Evolutionary conservation across 257 asterid genomes (phyloP), one percentile per base, ranked within the genome.

Genomic region (Solanum pimpinellifolium): DNA sequence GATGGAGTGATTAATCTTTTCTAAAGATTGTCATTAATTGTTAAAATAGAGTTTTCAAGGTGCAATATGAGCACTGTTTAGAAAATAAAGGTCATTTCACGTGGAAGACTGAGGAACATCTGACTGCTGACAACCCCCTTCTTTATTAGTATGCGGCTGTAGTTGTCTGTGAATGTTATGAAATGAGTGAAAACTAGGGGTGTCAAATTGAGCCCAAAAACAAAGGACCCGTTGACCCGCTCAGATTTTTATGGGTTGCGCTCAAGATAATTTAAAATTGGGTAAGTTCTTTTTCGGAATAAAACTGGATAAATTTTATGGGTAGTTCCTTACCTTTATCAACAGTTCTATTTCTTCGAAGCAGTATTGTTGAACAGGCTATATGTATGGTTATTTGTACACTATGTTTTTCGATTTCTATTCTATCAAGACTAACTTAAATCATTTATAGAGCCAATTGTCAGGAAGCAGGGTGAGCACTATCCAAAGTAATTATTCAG

Each of bases 381-480:
- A 33, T 33, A 31, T 33, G 14, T 33, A 70, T 70, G 44, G 44
- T 21, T n/a, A 86, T 52, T 49, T 73, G 87, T 33, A 72, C 31
- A n/a, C 56, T 33, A 72, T 1, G 33, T 52, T 47, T 69, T 72
- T 72, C 21, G 12, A 73, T 27, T 70, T 86, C 59, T 49, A 27
- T 72, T 31, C 80, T 23, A 78, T 33, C 83, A 59, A 87, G 62
- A 87, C 89, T 88, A 86, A 90, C 89, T 86, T 59, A 69, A 42
- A 88, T 75, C 72, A 83, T 89, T 85, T 84, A 23, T 33, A 96
- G 98, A 92, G 98, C 88, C 91, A 90, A 90, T 27, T 95, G 88
- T 85, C 94, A 29, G 98, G 99, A 56, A 90, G 14, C 90, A 89
- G 77, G 60, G 96, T 95, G 88, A 93, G 68, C 89, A 87, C 95